phyloP scores from a whole-genome alignment of 495 filamentous ascomycete genomes.

The Podospora fimiseda region DNA sequence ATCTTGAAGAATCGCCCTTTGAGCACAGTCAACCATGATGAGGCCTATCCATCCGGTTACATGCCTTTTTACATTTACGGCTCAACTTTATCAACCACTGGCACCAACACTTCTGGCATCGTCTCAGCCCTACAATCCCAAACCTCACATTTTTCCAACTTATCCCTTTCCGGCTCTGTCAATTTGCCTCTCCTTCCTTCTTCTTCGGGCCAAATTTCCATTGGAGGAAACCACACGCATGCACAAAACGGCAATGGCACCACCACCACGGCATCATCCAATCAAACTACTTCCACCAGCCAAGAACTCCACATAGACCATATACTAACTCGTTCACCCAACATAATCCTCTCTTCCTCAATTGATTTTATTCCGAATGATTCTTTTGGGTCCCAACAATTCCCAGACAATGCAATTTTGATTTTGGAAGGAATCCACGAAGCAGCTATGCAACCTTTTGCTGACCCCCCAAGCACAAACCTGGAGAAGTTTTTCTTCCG shows the following conservation, averaged over 20 bases:
- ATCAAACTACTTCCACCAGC: too few species aligned
- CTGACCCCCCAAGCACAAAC: neutral
- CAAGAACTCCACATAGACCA: constrained; percentile 1
- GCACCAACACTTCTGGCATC: too few species aligned
- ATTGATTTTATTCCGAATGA: neutral
- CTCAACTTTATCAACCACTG: neutral
- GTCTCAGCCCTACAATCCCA: too few species aligned
- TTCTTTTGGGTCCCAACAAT: too few species aligned
- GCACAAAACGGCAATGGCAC: neutral
- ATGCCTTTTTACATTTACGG: constrained; percentile 2
- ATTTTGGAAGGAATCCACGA: constrained; percentile 7
- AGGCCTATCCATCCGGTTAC: constrained; percentile 1
- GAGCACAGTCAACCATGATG: neutral
- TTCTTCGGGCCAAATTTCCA: too few species aligned
- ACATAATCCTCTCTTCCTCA: neutral
- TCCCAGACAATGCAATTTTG: neutral
- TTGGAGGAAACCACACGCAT: too few species aligned
- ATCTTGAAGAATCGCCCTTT: constrained; percentile 13
- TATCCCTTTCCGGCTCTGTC: too few species aligned
- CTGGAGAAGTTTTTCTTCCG: constrained; percentile 8
- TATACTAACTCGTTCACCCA: constrained; percentile 1
- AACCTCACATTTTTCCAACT: too few species aligned
- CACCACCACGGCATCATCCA: too few species aligned
- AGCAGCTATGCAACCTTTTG: constrained; percentile 10
- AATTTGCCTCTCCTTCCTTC: too few species aligned